Evolutionary conservation across 495 filamentous ascomycete genomes (phyloP).

Genomic region (Penicillium arizonense): DNA sequence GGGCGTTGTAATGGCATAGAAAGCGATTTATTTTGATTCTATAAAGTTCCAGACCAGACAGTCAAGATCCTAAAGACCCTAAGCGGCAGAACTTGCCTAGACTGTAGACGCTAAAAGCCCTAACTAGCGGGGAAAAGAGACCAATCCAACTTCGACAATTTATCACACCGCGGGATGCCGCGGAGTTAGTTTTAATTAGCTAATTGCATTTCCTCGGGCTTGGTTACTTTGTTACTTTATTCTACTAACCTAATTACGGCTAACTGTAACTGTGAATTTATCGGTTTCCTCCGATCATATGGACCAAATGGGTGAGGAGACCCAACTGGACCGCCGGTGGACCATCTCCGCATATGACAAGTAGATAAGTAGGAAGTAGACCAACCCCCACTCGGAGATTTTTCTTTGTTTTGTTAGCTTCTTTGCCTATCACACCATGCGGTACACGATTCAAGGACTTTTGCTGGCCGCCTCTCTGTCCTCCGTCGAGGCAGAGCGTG

Average conservation of each 20-base stretch:
- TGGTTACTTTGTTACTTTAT: neutral
- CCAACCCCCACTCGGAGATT: neutral
- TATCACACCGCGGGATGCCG: conserved; percentile 10
- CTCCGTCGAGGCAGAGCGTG: conserved; percentile 52
- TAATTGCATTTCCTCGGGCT: conserved; percentile 14
- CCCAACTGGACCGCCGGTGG: neutral
- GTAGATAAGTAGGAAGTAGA: neutral
- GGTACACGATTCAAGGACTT: conserved; percentile 28
- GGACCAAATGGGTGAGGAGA: neutral
- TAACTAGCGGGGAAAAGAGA: neutral
- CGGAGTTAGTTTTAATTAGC: conserved; percentile 19
- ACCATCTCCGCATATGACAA: neutral
- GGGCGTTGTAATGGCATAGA: conserved; percentile 19
- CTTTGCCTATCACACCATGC: conserved; percentile 21
- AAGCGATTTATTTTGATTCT: neutral
- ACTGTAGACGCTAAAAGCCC: neutral
- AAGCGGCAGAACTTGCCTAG: conserved; percentile 1
- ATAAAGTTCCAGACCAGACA: neutral
- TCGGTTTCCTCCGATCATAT: neutral
- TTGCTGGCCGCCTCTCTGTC: conserved; percentile 30
- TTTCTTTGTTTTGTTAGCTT: neutral
- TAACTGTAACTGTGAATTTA: neutral
- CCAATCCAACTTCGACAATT: neutral
- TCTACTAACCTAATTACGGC: neutral
- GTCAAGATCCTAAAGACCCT: neutral